A percentile compares a stretch with the other conserved stretches of the same genome.
Evolutionary conservation across 139 green algal species (phyloP).

Genomic region (Coelastrella sp.): DNA sequence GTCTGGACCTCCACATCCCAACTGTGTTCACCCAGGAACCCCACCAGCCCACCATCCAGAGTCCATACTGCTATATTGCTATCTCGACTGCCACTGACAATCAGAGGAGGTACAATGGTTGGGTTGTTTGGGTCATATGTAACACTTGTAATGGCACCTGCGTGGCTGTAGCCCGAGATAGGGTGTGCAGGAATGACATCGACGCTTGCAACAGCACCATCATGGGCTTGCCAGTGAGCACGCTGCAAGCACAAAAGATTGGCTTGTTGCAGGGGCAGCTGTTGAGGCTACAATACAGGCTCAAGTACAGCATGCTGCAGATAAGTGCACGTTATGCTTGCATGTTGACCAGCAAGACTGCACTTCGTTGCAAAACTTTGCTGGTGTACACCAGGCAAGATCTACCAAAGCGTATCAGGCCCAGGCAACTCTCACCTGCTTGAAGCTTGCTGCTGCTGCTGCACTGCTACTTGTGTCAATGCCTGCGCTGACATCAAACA

Average conservation of each 20-base stretch:
- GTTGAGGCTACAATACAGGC: too few species aligned
- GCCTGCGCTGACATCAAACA: constrained; percentile 69
- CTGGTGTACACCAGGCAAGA: too few species aligned
- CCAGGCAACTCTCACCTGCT: constrained; percentile 55
- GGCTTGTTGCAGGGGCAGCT: too few species aligned
- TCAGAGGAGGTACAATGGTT: constrained; percentile 44
- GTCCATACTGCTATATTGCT: constrained; percentile 76
- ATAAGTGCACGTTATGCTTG: too few species aligned
- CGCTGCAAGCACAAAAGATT: too few species aligned
- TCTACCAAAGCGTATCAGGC: too few species aligned
- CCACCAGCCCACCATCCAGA: constrained; percentile 65
- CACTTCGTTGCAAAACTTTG: too few species aligned
- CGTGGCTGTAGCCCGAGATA: constrained; percentile 54
- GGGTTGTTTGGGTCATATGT: not conserved
- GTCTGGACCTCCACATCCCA: constrained; percentile 62
- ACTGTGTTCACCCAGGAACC: constrained; percentile 67
- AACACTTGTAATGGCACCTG: not conserved
- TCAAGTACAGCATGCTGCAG: too few species aligned
- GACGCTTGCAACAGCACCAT: constrained; percentile 60
- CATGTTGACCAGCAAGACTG: too few species aligned
- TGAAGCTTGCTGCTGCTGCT: constrained; percentile 63
- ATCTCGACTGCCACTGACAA: constrained; percentile 72
- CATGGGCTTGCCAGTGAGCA: constrained; percentile 67
- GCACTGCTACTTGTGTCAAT: constrained; percentile 56
- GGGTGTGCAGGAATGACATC: constrained; percentile 53